Conservation (phyloP, 768 basidiomycete genomes). For the Serpula lacrymans region DNA sequence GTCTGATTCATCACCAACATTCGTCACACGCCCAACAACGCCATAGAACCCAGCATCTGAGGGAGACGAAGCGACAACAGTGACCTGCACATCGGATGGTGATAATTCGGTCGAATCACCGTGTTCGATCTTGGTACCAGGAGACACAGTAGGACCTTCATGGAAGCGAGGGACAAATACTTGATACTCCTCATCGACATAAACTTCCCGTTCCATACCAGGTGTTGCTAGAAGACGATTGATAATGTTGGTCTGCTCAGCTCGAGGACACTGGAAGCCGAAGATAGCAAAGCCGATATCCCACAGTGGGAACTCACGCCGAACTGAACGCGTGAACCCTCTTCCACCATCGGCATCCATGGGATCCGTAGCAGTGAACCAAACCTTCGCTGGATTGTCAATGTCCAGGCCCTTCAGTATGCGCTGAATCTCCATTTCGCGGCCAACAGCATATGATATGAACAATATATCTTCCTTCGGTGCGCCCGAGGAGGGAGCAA, state of each 20-base stretch:
- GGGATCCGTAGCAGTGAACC: no score
- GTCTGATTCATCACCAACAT: not conserved
- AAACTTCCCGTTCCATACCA: not conserved
- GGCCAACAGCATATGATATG: no score
- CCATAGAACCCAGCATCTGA: not conserved
- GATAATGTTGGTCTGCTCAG: not conserved
- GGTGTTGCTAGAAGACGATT: not conserved
- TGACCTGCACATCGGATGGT: not conserved
- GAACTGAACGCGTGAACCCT: no score
- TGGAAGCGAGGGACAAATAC: not conserved
- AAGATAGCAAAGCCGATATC: no score
- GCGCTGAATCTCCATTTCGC: no score
- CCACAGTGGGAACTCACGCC: no score
- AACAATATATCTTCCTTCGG: no score
- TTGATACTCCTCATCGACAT: not conserved
- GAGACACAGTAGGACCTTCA: not conserved
- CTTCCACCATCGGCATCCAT: no score
- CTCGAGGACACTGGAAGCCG: not conserved
- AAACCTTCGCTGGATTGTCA: no score
- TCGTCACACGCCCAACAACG: not conserved
- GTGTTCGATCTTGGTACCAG: not conserved
- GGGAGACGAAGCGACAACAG: not conserved
- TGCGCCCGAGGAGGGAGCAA: no score
- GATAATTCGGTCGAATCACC: not conserved
- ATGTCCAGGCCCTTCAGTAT: no score